Conservation (phyloP, 2,329 filamentous ascomycete genomes). For the Hymenoscyphus albidus region DNA sequence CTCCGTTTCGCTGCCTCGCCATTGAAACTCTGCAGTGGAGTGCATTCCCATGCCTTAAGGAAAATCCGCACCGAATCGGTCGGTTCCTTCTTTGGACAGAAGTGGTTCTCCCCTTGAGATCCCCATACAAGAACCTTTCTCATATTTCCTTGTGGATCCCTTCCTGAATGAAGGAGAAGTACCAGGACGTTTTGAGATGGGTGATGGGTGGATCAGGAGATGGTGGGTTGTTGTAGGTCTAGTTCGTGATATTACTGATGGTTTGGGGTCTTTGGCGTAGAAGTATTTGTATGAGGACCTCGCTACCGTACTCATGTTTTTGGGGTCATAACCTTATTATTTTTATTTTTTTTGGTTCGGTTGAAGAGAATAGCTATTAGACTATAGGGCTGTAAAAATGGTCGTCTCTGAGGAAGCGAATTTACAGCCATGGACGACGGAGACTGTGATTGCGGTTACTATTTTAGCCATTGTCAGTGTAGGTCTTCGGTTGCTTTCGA, state of each 20-base stretch:
- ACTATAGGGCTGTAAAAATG: neutral
- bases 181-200: neutral
- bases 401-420: neutral
- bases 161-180: neutral
- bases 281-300: too few relatives aligned
- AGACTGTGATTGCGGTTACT: neutral
- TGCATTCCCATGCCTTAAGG: neutral
- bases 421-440: conserved; percentile 3
- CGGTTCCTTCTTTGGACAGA: neutral
- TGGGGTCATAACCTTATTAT: neutral
- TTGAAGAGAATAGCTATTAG: neutral
- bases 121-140: neutral
- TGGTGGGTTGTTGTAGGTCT: neutral
- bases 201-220: neutral
- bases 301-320: neutral
- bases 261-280: neutral
- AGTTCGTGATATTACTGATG: neutral
- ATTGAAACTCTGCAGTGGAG: neutral
- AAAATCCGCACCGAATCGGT: neutral
- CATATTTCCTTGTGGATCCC: neutral
- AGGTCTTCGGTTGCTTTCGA: conserved; percentile 40
- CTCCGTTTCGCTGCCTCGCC: neutral
- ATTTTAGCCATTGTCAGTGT: conserved; percentile 39
- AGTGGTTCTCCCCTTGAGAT: neutral
- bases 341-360: neutral